Base-by-base conservation (phyloP, 176 grass and related monocot species). In the Paspalum notatum region DNA sequence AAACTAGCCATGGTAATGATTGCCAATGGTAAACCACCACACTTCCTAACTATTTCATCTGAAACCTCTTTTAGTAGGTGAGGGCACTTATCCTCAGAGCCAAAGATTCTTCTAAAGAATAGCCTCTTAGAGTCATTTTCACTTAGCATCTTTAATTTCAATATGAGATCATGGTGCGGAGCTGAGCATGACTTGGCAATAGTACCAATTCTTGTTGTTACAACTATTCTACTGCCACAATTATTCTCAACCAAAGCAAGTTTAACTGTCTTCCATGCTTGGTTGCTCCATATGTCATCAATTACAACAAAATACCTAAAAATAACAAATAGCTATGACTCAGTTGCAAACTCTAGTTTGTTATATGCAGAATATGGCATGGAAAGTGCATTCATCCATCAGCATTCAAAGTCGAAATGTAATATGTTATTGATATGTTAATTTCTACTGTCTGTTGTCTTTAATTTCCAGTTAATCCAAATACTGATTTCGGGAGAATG, bases 21-120 rank as follows among this genome's bases (percentile, higher is more conserved):
- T 57, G 68, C 89, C 77, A 91, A 81, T 17, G 89, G 89, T 71
- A 87, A 77, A 68, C 89, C 84, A 62, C 71, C 77, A 76, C 89
- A 91, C 61, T 81, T 91, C 1, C 42, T 80, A 43, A 87, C 12
- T 14, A 90, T 90, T 67, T 77, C 79, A 52, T 9, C 12, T 20
- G 83, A 77, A 17, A 83, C 50, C n/a, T 86, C 75, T 50, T 83
- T 83, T 26, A 87, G 50, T 7, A 79, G 84, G 15, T 69, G 20
- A 20, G 89, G 85, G 37, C 85, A 91, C n/a, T 50, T 62, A 62
- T 79, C 65, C 78, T 75, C 62, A 84, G 66, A 84, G 21, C 55
- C 79, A 37, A 87, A 87, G 48, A 74, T 57, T 57, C 85, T 88
- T 80, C 63, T 84, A 12, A 62, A 88, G 72, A 91, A 91, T 17